phyloP scores from a whole-genome alignment of 192 early-diverging fungal genomes.

The Coemansia sp. region DNA sequence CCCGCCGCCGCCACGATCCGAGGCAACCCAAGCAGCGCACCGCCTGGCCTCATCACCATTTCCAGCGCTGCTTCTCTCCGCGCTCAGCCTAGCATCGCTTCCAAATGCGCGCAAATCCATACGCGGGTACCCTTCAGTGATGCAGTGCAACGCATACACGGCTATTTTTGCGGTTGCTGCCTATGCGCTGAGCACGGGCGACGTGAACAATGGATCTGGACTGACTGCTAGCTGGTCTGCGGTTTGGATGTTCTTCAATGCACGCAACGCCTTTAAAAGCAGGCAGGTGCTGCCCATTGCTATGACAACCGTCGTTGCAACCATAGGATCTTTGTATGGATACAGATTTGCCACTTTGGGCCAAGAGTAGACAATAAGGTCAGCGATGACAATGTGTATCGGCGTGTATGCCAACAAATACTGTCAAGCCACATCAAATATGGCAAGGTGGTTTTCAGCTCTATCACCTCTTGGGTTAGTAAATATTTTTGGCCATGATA shows the following conservation, averaged over 20 bases:
- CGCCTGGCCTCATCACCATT: conserved; percentile 3
- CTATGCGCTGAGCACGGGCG: conserved; percentile 35
- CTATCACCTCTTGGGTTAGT: no score
- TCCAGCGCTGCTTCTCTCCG: conserved; percentile 27
- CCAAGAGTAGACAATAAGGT: not conserved
- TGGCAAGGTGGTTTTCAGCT: no score
- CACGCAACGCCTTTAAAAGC: conserved; percentile 30
- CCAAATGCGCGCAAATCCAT: conserved; percentile 4
- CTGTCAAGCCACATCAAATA: no score
- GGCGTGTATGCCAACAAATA: not conserved
- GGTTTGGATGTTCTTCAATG: conserved; percentile 49
- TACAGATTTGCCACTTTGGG: conserved; percentile 27
- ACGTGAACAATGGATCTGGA: conserved; percentile 35
- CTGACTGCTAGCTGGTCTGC: conserved; percentile 38
- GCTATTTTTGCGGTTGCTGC: conserved; percentile 33
- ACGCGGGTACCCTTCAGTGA: conserved; percentile 38
- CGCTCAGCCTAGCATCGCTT: conserved; percentile 11
- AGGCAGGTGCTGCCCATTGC: conserved; percentile 11
- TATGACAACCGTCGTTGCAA: conserved; percentile 14
- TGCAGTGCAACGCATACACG: conserved; percentile 34
- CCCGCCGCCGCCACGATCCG: not conserved
- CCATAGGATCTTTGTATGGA: conserved; percentile 34
- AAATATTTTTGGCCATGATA: no score
- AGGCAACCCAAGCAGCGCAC: not conserved
- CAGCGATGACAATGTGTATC: no score